These are phyloP conservation scores for Salicornia ramosissima DNA, from an alignment of 148 eudicot genomes.

Conservation along the genomic window DNA sequence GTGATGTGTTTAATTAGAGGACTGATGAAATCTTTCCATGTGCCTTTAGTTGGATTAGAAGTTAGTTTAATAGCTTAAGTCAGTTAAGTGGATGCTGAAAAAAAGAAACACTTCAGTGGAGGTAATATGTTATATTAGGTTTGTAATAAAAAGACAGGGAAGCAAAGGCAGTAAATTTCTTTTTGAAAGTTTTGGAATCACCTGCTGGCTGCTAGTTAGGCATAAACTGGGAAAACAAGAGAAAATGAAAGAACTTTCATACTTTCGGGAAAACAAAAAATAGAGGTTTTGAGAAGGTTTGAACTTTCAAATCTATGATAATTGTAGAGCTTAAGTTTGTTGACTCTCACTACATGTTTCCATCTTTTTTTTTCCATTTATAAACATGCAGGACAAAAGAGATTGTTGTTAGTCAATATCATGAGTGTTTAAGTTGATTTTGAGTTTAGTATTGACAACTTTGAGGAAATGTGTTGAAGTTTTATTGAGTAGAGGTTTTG, in stretches of 20 bases:
- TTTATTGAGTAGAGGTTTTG: not conserved
- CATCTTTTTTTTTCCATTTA: not conserved
- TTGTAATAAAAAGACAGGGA: too few relatives aligned
- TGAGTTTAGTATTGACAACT: not conserved
- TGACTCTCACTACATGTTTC: slow-evolving; percentile 11
- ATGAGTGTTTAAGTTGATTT: slow-evolving; percentile 3
- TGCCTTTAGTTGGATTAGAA: too few relatives aligned
- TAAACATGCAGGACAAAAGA: not conserved
- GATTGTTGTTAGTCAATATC: slow-evolving; percentile 1
- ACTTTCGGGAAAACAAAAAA: not conserved
- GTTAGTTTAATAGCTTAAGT: too few relatives aligned
- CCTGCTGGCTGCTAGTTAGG: not conserved
- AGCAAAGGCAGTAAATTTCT: too few relatives aligned
- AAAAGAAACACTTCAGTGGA: not conserved
- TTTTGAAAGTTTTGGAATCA: not conserved
- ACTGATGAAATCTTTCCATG: not conserved
- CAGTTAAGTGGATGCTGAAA: not conserved
- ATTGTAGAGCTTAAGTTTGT: slow-evolving; percentile 9
- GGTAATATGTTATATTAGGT: not conserved
- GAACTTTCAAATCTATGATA: not conserved
- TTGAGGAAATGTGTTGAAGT: not conserved
- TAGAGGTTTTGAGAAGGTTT: not conserved
- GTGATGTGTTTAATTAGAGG: not conserved
- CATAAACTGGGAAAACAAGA: not conserved
- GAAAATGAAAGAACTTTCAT: not conserved